Percentiles rank a stretch among this genome's conserved stretches.
Conservation (phyloP, 176 grass and related monocot genomes). For the Aegilops umbellulata region DNA sequence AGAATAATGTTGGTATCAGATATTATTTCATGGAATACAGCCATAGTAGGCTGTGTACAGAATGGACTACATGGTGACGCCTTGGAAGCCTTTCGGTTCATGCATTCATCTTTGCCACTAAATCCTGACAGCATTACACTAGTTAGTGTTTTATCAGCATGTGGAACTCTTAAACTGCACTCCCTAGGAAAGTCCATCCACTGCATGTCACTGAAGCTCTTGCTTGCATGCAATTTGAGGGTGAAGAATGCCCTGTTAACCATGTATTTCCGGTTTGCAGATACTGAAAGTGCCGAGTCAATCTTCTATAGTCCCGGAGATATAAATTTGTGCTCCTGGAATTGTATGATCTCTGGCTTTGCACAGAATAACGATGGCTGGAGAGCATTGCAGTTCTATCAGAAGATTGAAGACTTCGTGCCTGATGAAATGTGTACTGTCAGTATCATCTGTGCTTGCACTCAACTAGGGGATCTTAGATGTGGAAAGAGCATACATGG, state of each 20-base stretch:
- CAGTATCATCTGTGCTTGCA: slow-evolving; percentile 57
- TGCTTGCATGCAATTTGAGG: slow-evolving; percentile 47
- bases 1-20: slow-evolving; percentile 47
- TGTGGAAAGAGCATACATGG: slow-evolving; percentile 72
- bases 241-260: slow-evolving; percentile 70
- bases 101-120: slow-evolving; percentile 49
- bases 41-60: slow-evolving; percentile 63
- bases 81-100: slow-evolving; percentile 56
- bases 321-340: slow-evolving; percentile 78
- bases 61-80: slow-evolving; percentile 57
- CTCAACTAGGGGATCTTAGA: slow-evolving; percentile 55
- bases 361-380: slow-evolving; percentile 52
- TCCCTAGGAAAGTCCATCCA: slow-evolving; percentile 50
- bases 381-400: slow-evolving; percentile 71
- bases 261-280: slow-evolving; percentile 68
- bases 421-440: slow-evolving; percentile 70
- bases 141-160: slow-evolving; percentile 63
- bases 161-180: slow-evolving; percentile 53
- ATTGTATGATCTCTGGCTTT: slow-evolving; percentile 80
- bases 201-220: slow-evolving; percentile 50
- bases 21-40: slow-evolving; percentile 84
- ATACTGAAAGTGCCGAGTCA: slow-evolving; percentile 58
- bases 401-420: slow-evolving; percentile 37
- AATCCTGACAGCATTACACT: slow-evolving; percentile 66
- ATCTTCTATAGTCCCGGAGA: slow-evolving; percentile 44